A percentile compares a stretch with the other conserved stretches of the same genome.
Conservation (phyloP, 2,329 filamentous ascomycete species). For the Fusarium neocosmosporiellum region DNA sequence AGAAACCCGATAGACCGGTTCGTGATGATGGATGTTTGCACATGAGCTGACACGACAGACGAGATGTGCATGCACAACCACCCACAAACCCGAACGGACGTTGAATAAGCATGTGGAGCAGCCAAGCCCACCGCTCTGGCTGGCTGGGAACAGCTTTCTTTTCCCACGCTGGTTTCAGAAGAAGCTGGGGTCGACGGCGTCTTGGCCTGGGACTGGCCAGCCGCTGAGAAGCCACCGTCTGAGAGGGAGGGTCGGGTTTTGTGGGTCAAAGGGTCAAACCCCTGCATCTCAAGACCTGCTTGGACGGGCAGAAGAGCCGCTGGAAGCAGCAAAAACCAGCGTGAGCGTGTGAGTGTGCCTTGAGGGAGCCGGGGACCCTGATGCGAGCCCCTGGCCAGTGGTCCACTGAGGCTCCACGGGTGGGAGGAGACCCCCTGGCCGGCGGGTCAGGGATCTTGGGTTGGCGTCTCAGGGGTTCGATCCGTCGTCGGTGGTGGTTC, state of each 20-base stretch:
- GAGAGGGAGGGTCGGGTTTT: constrained; percentile 4
- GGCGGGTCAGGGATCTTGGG: constrained; percentile 19
- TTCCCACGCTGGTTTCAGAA: constrained; percentile 37
- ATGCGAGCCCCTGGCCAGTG: not conserved
- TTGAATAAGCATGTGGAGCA: not conserved
- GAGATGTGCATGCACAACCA: constrained; percentile 1
- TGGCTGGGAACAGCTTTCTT: not conserved
- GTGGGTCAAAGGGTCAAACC: constrained; percentile 12
- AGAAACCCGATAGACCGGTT: not conserved
- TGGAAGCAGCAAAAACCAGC: not conserved
- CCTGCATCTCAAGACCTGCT: constrained; percentile 17
- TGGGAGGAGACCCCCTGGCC: constrained; percentile 9
- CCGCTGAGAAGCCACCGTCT: constrained; percentile 8
- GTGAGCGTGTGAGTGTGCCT: not conserved
- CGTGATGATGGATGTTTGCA: not conserved
- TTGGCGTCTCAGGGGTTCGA: constrained; percentile 36
- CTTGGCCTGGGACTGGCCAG: constrained; percentile 29
- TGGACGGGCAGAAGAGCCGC: not conserved
- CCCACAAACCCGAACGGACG: not conserved
- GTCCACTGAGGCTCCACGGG: constrained; percentile 19
- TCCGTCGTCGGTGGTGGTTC: constrained; percentile 1
- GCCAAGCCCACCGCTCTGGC: constrained; percentile 2
- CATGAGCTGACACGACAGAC: not conserved
- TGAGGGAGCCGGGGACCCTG: not conserved
- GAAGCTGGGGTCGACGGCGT: constrained; percentile 36